Conservation (phyloP, 2,329 filamentous ascomycete species). For the Aspergillus sp. region DNA sequence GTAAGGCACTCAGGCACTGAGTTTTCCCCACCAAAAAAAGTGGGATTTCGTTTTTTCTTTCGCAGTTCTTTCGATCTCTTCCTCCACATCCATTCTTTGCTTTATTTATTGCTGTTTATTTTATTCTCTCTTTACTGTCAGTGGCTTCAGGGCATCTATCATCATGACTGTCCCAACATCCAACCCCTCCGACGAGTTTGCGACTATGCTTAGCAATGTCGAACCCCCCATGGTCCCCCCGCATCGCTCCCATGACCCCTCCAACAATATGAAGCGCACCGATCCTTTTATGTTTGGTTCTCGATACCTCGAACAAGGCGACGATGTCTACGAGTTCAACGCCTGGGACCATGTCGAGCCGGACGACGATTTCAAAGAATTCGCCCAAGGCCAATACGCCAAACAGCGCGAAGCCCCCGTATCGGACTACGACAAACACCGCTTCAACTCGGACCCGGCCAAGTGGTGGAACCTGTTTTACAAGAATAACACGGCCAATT, state of each 20-base stretch:
- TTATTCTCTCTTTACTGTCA: too few relatives aligned
- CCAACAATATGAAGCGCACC: conserved; percentile 75
- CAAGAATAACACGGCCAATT: conserved; percentile 94
- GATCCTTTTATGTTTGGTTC: conserved; percentile 97
- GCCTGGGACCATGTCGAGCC: conserved; percentile 98
- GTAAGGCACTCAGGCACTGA: too few relatives aligned
- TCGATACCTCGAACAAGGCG: conserved; percentile 73
- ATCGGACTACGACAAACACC: conserved; percentile 83
- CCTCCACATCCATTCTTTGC: background rate
- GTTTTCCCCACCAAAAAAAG: too few relatives aligned
- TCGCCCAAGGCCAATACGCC: conserved; percentile 76
- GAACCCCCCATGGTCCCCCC: conserved; percentile 45
- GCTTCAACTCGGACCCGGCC: conserved; percentile 84
- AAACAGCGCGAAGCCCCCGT: conserved; percentile 83
- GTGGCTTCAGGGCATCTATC: background rate
- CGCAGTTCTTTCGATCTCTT: background rate
- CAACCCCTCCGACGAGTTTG: background rate
- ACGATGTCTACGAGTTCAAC: conserved; percentile 95
- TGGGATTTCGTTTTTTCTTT: conserved; percentile 8
- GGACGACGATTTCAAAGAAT: conserved; percentile 81
- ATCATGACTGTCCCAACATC: conserved; percentile 6
- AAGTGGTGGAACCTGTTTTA: conserved; percentile 99
- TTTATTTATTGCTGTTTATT: background rate
- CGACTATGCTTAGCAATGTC: conserved; percentile 21
- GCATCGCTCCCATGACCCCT: conserved; percentile 63